Conservation (phyloP, 108 stramenopile genomes). For the Skeletonema menzelii region DNA sequence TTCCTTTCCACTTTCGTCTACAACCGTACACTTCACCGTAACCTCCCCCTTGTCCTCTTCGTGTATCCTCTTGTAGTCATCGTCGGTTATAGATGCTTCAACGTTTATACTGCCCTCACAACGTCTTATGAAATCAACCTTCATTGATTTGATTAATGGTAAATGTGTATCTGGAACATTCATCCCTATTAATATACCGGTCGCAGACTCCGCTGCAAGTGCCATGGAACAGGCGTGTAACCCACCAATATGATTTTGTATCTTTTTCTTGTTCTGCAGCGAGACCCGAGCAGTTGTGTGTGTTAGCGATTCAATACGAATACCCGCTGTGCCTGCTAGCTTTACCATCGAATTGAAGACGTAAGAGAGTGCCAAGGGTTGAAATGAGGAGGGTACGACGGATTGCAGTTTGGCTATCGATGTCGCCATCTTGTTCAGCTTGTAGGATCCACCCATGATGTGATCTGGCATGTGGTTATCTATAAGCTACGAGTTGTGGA, state of each 20-base stretch:
- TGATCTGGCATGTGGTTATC: too few relatives aligned
- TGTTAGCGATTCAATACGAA: constrained; percentile 46
- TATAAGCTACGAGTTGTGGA: too few relatives aligned
- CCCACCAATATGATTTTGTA: constrained; percentile 66
- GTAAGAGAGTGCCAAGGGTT: not conserved
- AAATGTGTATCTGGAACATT: constrained; percentile 62
- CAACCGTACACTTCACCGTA: constrained; percentile 38
- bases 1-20: constrained; percentile 56
- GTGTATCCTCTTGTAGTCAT: constrained; percentile 31
- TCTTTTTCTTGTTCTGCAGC: constrained; percentile 35
- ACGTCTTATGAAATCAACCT: constrained; percentile 42
- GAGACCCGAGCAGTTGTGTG: constrained; percentile 20
- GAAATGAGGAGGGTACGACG: not conserved
- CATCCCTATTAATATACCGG: constrained; percentile 58
- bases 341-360: constrained; percentile 39
- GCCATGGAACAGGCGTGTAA: constrained; percentile 68
- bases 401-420: constrained; percentile 19
- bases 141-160: constrained; percentile 54
- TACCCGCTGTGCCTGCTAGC: constrained; percentile 56
- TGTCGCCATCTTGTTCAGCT: constrained; percentile 41
- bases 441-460: not conserved
- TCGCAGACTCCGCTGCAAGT: constrained; percentile 55
- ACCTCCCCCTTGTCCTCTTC: constrained; percentile 53
- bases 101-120: constrained; percentile 46
- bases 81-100: constrained; percentile 39